These are phyloP conservation scores for Mucor plumbeus DNA, from an alignment of 371 early-diverging fungal species.

Conservation along the genomic window DNA sequence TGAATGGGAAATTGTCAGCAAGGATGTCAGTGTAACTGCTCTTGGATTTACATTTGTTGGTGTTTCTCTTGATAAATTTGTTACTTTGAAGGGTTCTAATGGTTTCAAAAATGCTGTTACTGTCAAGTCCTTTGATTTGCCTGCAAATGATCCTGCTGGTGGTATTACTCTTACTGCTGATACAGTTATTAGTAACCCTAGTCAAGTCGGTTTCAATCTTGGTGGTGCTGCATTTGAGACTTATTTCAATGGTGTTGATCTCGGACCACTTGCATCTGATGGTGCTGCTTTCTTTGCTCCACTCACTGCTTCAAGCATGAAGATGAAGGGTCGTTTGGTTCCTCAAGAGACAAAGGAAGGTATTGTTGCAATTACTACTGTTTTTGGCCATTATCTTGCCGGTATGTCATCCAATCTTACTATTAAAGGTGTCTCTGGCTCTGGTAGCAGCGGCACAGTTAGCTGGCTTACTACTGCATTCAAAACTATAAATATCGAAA, in stretches of 20 bases:
- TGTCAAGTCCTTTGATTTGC: conserved; percentile 48
- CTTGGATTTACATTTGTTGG: conserved; percentile 59
- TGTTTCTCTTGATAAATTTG: conserved; percentile 56
- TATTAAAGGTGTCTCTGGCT: conserved; percentile 55
- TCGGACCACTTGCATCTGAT: conserved; percentile 48
- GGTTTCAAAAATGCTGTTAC: too few relatives aligned
- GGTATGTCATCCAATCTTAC: conserved; percentile 46
- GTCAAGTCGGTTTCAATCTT: conserved; percentile 60
- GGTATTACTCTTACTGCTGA: conserved; percentile 60
- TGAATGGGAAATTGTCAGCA: conserved; percentile 58
- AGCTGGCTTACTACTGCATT: conserved; percentile 62
- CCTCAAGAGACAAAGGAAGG: conserved; percentile 55
- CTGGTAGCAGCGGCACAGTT: conserved; percentile 56
- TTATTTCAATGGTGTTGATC: conserved; percentile 31
- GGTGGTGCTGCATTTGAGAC: conserved; percentile 38
- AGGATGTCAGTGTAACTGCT: conserved; percentile 58
- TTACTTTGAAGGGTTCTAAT: too few relatives aligned
- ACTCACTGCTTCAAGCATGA: conserved; percentile 28
- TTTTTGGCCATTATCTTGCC: conserved; percentile 56
- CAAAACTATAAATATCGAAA: conserved; percentile 51
- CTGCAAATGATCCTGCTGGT: conserved; percentile 59
- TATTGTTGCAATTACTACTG: conserved; percentile 50
- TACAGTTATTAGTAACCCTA: conserved; percentile 58
- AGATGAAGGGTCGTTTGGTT: conserved; percentile 61
- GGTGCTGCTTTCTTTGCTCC: conserved; percentile 48